These are phyloP conservation scores for Candida orba DNA, from an alignment of 805 yeast genomes.

Conservation along the genomic window DNA sequence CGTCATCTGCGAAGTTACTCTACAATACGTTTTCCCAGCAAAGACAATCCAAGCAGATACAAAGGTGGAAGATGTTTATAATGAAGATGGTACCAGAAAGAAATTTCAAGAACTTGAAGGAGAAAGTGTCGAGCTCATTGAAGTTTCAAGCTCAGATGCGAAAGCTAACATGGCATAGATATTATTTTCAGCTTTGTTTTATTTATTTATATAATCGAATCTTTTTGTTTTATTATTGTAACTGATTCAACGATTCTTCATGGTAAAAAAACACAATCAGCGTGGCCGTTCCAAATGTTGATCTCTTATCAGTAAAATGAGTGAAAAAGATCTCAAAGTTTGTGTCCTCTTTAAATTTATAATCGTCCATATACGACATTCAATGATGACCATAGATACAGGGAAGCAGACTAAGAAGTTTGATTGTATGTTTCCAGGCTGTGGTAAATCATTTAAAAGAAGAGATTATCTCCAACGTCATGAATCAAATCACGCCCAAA, in stretches of 20 bases:
- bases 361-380: no score
- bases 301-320: background rate
- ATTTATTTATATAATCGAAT: no score
- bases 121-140: background rate
- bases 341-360: background rate
- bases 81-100: conserved; percentile 11
- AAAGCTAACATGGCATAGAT: background rate
- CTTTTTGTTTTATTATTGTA: background rate
- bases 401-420: background rate
- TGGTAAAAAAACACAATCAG: no score
- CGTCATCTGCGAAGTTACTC: background rate
- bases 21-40: conserved; percentile 14
- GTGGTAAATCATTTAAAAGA: conserved; percentile 25
- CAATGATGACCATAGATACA: background rate
- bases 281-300: background rate
- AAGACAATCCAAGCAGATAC: conserved; percentile 8
- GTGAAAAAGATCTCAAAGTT: background rate
- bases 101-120: background rate
- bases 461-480: conserved; percentile 30
- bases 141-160: background rate
- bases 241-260: no score
- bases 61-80: conserved; percentile 15
- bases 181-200: background rate
- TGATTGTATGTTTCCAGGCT: conserved; percentile 13
- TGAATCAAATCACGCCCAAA: conserved; percentile 24